Conservation (phyloP, 1,284 basidiomycete species). For the Chondrostereum purpureum region DNA sequence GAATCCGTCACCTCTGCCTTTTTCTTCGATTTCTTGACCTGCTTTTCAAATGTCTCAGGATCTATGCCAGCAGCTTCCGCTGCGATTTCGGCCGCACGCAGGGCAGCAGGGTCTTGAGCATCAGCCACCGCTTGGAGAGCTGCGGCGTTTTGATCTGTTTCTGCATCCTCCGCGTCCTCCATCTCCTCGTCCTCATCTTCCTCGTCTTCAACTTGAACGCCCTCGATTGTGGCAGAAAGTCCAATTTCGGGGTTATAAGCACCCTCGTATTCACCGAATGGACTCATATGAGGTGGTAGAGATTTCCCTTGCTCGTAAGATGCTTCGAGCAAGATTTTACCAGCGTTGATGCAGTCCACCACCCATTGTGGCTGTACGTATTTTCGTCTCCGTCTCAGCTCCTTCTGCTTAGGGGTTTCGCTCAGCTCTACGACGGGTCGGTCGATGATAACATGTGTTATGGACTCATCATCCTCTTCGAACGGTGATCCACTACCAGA, state of each 20-base stretch:
- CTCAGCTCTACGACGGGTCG: slow-evolving; percentile 59
- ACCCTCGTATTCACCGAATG: slow-evolving; percentile 82
- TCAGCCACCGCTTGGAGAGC: slow-evolving; percentile 46
- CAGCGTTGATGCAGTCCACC: slow-evolving; percentile 90
- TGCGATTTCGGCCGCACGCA: slow-evolving; percentile 87
- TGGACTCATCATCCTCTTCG: slow-evolving; percentile 66
- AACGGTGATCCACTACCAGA: slow-evolving; percentile 82
- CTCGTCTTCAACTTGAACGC: slow-evolving; percentile 22
- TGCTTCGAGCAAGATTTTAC: slow-evolving; percentile 80
- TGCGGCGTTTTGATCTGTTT: slow-evolving; percentile 24
- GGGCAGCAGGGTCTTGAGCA: slow-evolving; percentile 59
- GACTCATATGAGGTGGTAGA: slow-evolving; percentile 93
- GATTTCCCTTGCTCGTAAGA: slow-evolving; percentile 82
- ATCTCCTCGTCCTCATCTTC: slow-evolving; percentile 31
- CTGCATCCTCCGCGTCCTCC: slow-evolving; percentile 28
- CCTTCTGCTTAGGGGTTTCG: slow-evolving; percentile 55
- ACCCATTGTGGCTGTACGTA: slow-evolving; percentile 99
- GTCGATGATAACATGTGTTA: slow-evolving; percentile 97
- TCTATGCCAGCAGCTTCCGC: slow-evolving; percentile 90
- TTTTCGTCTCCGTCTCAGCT: slow-evolving; percentile 66
- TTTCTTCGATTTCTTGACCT: slow-evolving; percentile 66
- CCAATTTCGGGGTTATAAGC: slow-evolving; percentile 61
- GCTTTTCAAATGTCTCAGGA: slow-evolving; percentile 76
- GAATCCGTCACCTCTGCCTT: slow-evolving; percentile 34
- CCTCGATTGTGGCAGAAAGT: slow-evolving; percentile 29